A percentile compares a stretch with the other conserved stretches of the same genome.
These are phyloP conservation scores for Salix koriyanagi DNA, from an alignment of 345 rosid species.

Conservation along the genomic window DNA sequence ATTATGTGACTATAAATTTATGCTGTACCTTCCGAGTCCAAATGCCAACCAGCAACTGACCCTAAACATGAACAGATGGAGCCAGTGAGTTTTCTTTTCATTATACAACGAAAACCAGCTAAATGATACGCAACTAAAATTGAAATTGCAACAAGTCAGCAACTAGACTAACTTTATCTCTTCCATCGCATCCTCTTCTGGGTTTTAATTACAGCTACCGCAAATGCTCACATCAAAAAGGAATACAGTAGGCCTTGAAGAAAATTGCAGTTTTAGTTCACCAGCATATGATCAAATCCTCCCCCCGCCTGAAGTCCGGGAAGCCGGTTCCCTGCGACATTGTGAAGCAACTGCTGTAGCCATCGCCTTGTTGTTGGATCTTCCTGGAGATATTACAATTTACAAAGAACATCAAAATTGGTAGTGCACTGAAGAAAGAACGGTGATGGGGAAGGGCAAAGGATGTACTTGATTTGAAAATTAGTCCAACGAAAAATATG, in stretches of 20 bases:
- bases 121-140: not conserved
- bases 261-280: conserved; percentile 33
- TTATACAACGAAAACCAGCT: not conserved
- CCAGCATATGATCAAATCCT: conserved; percentile 76
- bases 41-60: not conserved
- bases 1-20: not conserved
- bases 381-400: conserved; percentile 46
- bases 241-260: not conserved
- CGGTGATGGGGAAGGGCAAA: not conserved
- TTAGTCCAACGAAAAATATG: not conserved
- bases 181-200: not conserved
- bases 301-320: conserved; percentile 61
- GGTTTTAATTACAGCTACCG: not conserved
- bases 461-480: not conserved
- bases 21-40: not conserved
- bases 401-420: not conserved
- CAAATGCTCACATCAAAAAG: not conserved
- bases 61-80: not conserved
- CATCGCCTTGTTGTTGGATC: conserved; percentile 90
- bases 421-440: not conserved
- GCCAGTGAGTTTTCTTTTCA: not conserved
- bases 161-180: not conserved
- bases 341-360: conserved; percentile 88
- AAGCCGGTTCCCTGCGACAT: conserved; percentile 65
- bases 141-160: not conserved